Evolutionary conservation across 768 basidiomycete genomes (phyloP).

Genomic region (Favolaschia claudopus): DNA sequence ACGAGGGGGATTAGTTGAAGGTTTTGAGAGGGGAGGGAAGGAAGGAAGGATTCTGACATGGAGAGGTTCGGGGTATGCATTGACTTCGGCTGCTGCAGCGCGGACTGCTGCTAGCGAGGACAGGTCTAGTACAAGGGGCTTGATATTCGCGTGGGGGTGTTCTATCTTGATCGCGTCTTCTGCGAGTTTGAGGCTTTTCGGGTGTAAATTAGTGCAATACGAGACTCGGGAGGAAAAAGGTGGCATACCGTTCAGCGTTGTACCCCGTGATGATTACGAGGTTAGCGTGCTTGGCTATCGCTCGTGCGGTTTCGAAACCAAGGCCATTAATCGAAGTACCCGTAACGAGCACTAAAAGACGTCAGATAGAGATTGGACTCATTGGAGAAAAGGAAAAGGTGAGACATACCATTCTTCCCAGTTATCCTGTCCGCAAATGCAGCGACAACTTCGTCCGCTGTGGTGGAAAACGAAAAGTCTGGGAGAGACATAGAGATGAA

Average conservation of each 20-base stretch:
- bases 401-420: too few species aligned
- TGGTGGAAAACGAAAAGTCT: too few species aligned
- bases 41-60: not conserved
- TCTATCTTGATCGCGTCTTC: conserved; percentile 3
- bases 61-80: conserved; percentile 16
- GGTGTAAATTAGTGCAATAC: too few species aligned
- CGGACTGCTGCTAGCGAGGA: conserved; percentile 1
- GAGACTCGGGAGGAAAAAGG: not conserved
- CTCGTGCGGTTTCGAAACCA: conserved; percentile 4
- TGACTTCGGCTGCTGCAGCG: conserved; percentile 11
- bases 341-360: conserved; percentile 8
- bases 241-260: not conserved
- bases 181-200: conserved; percentile 9
- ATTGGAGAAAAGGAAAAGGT: too few species aligned
- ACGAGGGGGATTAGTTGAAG: not conserved
- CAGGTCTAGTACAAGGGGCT: conserved; percentile 4
- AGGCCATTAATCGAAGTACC: not conserved
- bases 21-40: not conserved
- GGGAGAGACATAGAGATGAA: too few species aligned
- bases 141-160: not conserved
- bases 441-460: too few species aligned
- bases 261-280: conserved; percentile 10
- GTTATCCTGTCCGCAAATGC: too few species aligned
- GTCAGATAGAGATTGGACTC: too few species aligned
- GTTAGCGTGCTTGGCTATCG: not conserved